Conservation (phyloP, 768 basidiomycete genomes). For the Mycena venus region DNA sequence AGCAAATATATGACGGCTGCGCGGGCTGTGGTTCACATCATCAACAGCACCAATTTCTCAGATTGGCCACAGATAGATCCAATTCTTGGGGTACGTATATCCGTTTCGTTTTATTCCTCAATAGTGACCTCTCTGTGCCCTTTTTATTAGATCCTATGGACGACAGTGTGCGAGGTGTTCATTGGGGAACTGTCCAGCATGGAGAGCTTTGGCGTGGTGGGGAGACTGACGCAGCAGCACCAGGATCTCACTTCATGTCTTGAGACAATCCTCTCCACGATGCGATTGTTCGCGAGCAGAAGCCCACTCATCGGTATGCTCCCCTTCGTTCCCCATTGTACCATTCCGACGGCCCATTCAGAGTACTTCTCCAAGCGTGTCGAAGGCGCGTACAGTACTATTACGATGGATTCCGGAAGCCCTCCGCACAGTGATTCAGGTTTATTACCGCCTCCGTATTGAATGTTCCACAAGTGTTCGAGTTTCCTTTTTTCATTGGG, state of each 20-base stretch:
- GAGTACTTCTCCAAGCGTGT: slow-evolving; percentile 13
- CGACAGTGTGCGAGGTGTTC: slow-evolving; percentile 26
- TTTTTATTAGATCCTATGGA: slow-evolving; percentile 22
- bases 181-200: slow-evolving; percentile 14
- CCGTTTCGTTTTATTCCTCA: background rate
- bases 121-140: background rate
- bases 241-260: slow-evolving; percentile 13
- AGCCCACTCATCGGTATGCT: slow-evolving; percentile 21
- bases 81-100: slow-evolving; percentile 30
- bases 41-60: slow-evolving; percentile 17
- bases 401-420: background rate
- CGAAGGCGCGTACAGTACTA: background rate
- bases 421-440: background rate
- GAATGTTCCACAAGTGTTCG: too few species aligned
- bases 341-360: background rate
- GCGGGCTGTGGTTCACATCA: slow-evolving; percentile 20
- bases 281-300: background rate
- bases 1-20: slow-evolving; percentile 25
- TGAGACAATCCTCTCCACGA: slow-evolving; percentile 12
- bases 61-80: slow-evolving; percentile 29
- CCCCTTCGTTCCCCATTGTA: too few species aligned
- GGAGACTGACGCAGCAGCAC: background rate
- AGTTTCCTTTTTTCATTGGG: too few species aligned
- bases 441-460: background rate
- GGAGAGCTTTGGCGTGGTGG: background rate